phyloP scores from a whole-genome alignment of 192 early-diverging fungal genomes.

The Linnemannia hyalina region DNA sequence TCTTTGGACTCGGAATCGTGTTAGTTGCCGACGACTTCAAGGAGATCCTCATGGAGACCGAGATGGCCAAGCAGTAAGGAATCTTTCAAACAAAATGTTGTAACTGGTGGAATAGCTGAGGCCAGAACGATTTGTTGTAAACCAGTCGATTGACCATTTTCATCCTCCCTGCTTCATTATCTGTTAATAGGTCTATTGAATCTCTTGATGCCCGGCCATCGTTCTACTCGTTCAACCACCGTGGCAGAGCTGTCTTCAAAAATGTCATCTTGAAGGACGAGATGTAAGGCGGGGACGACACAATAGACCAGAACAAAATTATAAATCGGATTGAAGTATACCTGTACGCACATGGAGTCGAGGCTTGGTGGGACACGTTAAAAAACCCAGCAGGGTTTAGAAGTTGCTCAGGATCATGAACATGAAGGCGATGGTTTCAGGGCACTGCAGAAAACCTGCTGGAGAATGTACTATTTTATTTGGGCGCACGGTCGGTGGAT shows the following conservation, averaged over 20 bases:
- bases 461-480: neutral
- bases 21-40: constrained; percentile 68
- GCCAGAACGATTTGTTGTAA: no score
- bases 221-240: constrained; percentile 71
- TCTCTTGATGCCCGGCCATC: constrained; percentile 71
- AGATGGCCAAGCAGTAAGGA: constrained; percentile 72
- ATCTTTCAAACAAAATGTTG: neutral
- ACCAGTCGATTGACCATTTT: neutral
- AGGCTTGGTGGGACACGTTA: no score
- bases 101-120: no score
- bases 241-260: constrained; percentile 59
- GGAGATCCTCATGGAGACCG: constrained; percentile 69
- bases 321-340: neutral
- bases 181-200: constrained; percentile 65
- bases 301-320: neutral
- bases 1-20: constrained; percentile 63
- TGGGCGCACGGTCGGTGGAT: neutral
- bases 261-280: constrained; percentile 33
- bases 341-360: no score
- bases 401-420: no score
- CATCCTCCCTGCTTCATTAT: neutral
- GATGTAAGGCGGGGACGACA: neutral
- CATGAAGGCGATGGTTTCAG: neutral
- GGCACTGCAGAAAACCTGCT: neutral
- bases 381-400: no score